These are phyloP conservation scores for Phytophthora meadii DNA, from an alignment of 352 stramenopile species.

Conservation along the genomic window DNA sequence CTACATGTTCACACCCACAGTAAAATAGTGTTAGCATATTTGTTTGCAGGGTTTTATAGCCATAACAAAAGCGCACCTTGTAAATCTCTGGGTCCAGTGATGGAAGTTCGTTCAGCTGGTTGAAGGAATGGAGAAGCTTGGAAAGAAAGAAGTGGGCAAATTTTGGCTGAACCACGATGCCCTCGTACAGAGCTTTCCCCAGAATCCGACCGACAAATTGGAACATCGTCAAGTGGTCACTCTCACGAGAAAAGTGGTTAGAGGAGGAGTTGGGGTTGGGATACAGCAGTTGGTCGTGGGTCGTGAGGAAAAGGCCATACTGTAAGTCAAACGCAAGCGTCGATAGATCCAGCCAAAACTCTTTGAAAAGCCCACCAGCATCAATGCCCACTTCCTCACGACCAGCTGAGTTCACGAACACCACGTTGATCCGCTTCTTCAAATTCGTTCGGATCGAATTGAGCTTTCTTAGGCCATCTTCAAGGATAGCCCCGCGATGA, in stretches of 20 bases:
- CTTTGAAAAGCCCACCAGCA: conserved; percentile 97
- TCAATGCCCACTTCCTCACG: conserved; percentile 96
- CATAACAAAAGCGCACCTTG: conserved; percentile 53
- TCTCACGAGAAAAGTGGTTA: conserved; percentile 75
- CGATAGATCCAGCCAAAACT: conserved; percentile 94
- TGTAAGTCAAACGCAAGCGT: conserved; percentile 93
- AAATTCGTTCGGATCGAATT: conserved; percentile 86
- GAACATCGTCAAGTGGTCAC: conserved; percentile 93
- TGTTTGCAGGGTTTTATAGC: neutral
- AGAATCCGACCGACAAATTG: conserved; percentile 95
- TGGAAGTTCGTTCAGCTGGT: conserved; percentile 88
- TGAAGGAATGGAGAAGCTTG: conserved; percentile 88
- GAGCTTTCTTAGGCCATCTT: conserved; percentile 89
- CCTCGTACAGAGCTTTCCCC: conserved; percentile 97
- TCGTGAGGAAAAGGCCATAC: conserved; percentile 89
- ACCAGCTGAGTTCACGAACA: conserved; percentile 90
- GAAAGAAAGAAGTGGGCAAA: conserved; percentile 97
- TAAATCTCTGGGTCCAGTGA: conserved; percentile 95
- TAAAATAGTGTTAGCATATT: neutral
- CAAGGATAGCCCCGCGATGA: conserved; percentile 73
- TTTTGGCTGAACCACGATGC: conserved; percentile 95
- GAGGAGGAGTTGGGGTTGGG: conserved; percentile 92
- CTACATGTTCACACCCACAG: conserved; percentile 13
- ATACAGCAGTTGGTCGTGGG: conserved; percentile 89
- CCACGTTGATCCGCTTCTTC: conserved; percentile 85